Evolutionary conservation across 1,139 yeast species (phyloP), one percentile per base, ranked within the genome.

Genomic region (Suhomyces anneliseae): DNA sequence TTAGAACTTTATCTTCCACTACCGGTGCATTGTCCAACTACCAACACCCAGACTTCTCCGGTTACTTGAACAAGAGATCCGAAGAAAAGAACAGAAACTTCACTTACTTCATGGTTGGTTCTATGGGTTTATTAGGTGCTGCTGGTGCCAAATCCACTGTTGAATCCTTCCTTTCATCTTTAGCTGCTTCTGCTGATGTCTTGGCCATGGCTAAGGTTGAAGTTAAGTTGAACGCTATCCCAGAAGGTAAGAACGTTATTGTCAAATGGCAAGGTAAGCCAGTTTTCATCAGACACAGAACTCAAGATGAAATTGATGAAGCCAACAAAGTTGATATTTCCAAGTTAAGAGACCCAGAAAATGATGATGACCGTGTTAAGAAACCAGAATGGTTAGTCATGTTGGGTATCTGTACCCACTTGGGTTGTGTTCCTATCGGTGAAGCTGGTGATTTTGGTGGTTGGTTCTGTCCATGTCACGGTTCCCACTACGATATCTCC

Each of bases 401-500:
- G 99, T 76, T 95, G 79, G 99, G 99, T 79, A 92, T 95, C 72
- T 93, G 99, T 82, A 95, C 99, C 61, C 99, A 95, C 73, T 85
- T 95, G 80, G 99, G 99, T 73, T 95, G 99, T 87, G 99, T 95
- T 56, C 99, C 99, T 60, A 95, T 95, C 68, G 99, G 99, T 70
- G 99, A 95, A 78, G 88, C 98, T 56, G 99, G 99, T 77, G 99
- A 95, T 74, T 95, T 83, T 64, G 98, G 97, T 71, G 99, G 99
- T 69, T 95, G 99, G 99, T 95, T 95, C 93, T 95, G 99, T 77
- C 99, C 99, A 58, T 95, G 99, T 80, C 99, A 95, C 81, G 99
- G 99, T 83, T 93, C 99, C 70, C 99, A 95, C 76, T 95, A 95
- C 78, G 99, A 95, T 78, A 95, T 95, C 78, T 87, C 98, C 56